These are phyloP conservation scores for Crassisporium funariophilum DNA, from an alignment of 768 basidiomycete genomes.

Conservation along the genomic window DNA sequence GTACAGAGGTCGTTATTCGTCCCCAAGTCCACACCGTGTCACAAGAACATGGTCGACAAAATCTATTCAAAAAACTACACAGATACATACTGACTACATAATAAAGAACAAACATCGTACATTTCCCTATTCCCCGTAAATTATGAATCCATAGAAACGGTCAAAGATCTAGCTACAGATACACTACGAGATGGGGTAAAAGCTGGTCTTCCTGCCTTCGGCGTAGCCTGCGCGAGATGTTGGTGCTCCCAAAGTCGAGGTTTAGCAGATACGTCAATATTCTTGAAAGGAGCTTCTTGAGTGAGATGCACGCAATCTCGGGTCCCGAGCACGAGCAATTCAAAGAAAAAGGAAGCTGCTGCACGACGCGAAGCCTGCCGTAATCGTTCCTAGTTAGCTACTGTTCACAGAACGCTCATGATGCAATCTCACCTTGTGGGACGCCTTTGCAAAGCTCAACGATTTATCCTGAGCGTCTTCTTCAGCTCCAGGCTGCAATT, in stretches of 20 bases:
- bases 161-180: neutral
- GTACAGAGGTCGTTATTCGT: too few species aligned
- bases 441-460: conserved; percentile 78
- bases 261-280: conserved; percentile 83
- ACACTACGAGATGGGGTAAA: neutral
- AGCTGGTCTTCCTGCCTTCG: conserved; percentile 4
- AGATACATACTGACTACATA: neutral
- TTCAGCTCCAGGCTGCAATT: conserved; percentile 57
- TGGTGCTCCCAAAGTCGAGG: conserved; percentile 80
- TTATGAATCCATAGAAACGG: neutral
- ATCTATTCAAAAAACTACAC: too few species aligned
- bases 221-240: conserved; percentile 8
- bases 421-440: conserved; percentile 62
- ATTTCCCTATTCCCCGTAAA: neutral
- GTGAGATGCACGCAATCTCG: conserved; percentile 85
- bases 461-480: conserved; percentile 48
- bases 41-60: too few species aligned
- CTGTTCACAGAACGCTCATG: neutral
- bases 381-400: conserved; percentile 1
- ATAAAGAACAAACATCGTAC: neutral
- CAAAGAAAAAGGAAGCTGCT: conserved; percentile 97
- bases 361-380: conserved; percentile 84
- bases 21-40: too few species aligned
- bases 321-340: conserved; percentile 91
- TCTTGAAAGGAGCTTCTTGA: conserved; percentile 76